Base-by-base conservation (phyloP, 2,329 filamentous ascomycete genomes). In the Phialophora verrucosa region DNA sequence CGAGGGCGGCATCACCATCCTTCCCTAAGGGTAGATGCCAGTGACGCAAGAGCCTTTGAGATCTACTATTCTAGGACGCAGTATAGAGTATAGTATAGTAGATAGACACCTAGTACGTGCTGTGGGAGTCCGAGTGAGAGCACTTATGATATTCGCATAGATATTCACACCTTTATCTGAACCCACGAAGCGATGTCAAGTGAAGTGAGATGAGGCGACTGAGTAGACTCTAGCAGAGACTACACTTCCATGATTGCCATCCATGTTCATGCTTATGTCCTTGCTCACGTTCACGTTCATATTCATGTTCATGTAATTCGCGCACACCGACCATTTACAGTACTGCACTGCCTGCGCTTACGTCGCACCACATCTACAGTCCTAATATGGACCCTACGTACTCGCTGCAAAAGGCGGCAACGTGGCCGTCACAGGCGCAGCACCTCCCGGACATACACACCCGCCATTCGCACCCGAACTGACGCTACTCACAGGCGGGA, bases 371-470 rank as follows among this genome's bases (percentile, higher is more conserved):
- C 17, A 6, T 35, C 17, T 12, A 20, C 38, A n/a, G 14, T 8
- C 38, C 38, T 7, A 17, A n/a, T 44, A 17, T 3, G 38, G 6
- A 10, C 17, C 17, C 38, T n/a, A 44, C 38, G 60, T 56, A 44
- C 32, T 60, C 4, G 56, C 63, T 3, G 68, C 50, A 62, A 54
- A 64, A 17, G 65, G 54, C 4, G 65, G 50, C 51, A 70, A 32
- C 44, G 65, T 54, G 10, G 55, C 63, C 10, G 55, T 59, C 49
- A 70, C 65, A 12, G 68, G 69, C 58, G 55, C 62, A 20, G 65
- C 69, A 62, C 67, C 63, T 6, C 54, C 66, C 3, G 65, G 65
- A 55, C 69, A 71, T 8, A 71, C 65, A 56, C 69, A 71, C 3
- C 68, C 67, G 25, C 67, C 68, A 51, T 44, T 61, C 27, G 62